Evolutionary conservation across 2,329 filamentous ascomycete species (phyloP).

Genomic region (Talaromyces funiculosus): DNA sequence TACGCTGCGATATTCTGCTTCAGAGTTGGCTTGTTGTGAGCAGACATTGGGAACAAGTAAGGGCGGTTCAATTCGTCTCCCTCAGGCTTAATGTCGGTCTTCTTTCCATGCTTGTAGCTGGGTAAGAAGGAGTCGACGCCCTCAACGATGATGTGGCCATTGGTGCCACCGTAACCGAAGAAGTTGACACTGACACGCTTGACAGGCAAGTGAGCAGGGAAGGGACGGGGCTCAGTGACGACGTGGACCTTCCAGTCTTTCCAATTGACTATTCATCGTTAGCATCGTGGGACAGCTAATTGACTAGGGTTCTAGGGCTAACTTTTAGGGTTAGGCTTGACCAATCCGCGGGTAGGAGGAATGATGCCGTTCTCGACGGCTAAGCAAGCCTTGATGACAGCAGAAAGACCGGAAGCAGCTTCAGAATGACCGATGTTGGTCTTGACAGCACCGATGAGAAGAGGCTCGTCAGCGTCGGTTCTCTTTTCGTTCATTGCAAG

Average conservation of each 20-base stretch:
- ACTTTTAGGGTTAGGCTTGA: conserved; percentile 29
- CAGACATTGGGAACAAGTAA: conserved; percentile 2
- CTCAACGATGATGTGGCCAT: conserved; percentile 18
- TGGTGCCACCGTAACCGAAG: conserved; percentile 22
- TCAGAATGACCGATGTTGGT: conserved; percentile 43
- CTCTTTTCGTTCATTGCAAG: conserved; percentile 3
- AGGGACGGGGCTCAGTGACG: conserved; percentile 3
- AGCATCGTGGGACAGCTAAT: neutral
- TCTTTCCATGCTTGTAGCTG: neutral
- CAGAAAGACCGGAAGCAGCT: conserved; percentile 39
- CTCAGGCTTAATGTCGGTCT: neutral
- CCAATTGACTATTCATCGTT: neutral
- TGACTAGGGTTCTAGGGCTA: conserved; percentile 1
- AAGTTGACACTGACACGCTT: conserved; percentile 18
- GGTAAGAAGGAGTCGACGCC: conserved; percentile 4
- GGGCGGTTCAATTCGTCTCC: neutral
- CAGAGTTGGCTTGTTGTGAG: conserved; percentile 6
- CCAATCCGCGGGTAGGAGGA: conserved; percentile 10
- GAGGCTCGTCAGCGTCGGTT: neutral
- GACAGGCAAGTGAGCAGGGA: conserved; percentile 6
- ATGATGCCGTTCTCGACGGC: conserved; percentile 33
- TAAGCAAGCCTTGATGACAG: conserved; percentile 42
- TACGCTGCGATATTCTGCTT: conserved; percentile 3
- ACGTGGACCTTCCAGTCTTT: conserved; percentile 16
- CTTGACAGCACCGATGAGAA: conserved; percentile 20